These are phyloP conservation scores for Cladosporium sp. DNA, from an alignment of 2,329 filamentous ascomycete genomes.

Conservation along the genomic window DNA sequence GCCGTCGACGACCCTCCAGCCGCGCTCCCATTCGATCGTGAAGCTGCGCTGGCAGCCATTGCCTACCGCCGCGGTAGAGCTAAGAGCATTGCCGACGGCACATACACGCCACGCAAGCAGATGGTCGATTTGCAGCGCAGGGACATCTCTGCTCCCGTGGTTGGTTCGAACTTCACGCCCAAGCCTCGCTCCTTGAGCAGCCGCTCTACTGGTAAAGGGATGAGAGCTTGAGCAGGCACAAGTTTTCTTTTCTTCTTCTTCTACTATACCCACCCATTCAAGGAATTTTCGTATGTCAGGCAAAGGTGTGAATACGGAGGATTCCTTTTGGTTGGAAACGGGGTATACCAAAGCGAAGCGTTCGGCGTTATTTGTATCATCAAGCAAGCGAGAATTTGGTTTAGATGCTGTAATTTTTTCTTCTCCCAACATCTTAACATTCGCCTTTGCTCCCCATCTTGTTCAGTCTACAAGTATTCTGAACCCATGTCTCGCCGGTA, in stretches of 20 bases:
- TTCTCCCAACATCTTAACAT: neutral
- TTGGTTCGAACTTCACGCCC: neutral
- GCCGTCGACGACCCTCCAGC: slow-evolving; percentile 19
- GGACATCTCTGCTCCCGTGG: slow-evolving; percentile 49
- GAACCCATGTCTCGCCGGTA: no score
- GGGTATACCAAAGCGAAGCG: neutral
- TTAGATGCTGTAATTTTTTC: neutral
- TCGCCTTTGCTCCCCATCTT: no score
- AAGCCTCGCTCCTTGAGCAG: slow-evolving; percentile 6
- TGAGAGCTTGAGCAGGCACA: neutral
- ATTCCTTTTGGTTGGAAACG: neutral
- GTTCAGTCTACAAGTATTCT: no score
- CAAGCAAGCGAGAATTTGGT: neutral
- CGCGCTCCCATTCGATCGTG: slow-evolving; percentile 51
- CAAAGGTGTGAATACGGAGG: neutral
- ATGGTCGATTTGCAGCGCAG: slow-evolving; percentile 52
- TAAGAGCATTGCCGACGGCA: slow-evolving; percentile 65
- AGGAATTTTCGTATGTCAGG: neutral
- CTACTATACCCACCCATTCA: neutral
- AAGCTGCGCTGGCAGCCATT: slow-evolving; percentile 74
- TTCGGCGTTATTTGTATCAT: neutral
- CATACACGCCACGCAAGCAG: slow-evolving; percentile 61
- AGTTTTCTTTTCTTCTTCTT: neutral
- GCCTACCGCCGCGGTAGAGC: slow-evolving; percentile 70
- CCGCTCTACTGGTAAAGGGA: slow-evolving; percentile 3